Conservation (phyloP, 176 grass and related monocot genomes). For the Chrysopogon serrulatus region DNA sequence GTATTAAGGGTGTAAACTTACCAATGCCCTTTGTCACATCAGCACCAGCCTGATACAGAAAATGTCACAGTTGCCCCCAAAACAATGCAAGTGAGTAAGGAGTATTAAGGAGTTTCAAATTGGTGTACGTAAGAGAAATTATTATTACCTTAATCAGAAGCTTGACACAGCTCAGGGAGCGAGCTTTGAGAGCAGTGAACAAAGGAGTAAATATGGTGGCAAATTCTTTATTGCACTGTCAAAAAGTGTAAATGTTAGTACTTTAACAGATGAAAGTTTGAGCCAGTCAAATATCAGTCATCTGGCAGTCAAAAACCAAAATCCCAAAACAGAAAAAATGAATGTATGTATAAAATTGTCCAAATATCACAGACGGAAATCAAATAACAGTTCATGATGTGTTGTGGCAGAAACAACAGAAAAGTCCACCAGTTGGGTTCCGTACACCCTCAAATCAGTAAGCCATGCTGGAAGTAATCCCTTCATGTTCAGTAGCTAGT, state of each 20-base stretch:
- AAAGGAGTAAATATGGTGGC: not conserved
- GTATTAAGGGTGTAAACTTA: not conserved
- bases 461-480: too few species aligned
- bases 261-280: not conserved
- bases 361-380: not conserved
- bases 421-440: too few species aligned
- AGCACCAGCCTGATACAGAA: constrained; percentile 12
- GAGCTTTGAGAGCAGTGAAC: not conserved
- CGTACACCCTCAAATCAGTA: too few species aligned
- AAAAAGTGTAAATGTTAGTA: not conserved
- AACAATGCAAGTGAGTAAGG: not conserved
- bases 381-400: not conserved
- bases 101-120: too few species aligned
- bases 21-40: not conserved
- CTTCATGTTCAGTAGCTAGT: too few species aligned
- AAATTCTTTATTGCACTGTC: not conserved
- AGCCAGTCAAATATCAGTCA: too few species aligned
- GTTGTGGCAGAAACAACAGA: too few species aligned
- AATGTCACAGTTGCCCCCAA: not conserved
- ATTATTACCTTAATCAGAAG: not conserved
- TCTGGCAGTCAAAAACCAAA: not conserved
- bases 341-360: not conserved
- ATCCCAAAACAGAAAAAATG: not conserved
- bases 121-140: too few species aligned
- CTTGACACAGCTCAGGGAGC: not conserved